Percentiles rank a stretch among this genome's conserved stretches.
These are phyloP conservation scores for Verticillium dahliae DNA, from an alignment of 2,329 filamentous ascomycete species.

Conservation along the genomic window DNA sequence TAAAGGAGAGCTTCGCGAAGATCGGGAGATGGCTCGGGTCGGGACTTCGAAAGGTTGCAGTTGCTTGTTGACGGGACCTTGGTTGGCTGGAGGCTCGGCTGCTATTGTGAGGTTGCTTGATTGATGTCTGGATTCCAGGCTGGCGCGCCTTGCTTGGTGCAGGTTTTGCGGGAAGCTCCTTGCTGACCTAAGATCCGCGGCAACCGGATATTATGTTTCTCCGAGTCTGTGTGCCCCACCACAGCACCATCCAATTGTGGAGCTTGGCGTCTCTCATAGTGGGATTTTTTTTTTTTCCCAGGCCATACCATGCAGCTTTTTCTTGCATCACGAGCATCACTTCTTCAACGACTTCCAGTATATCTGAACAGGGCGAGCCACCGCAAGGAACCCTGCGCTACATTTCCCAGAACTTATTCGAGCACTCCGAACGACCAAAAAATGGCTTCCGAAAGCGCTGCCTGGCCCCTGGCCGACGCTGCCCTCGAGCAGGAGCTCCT, in stretches of 20 bases:
- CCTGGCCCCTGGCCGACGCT: slow-evolving; percentile 68
- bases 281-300: slow-evolving; percentile 13
- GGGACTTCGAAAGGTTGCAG: slow-evolving; percentile 4
- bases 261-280: slow-evolving; percentile 2
- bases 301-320: neutral
- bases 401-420: neutral
- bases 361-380: slow-evolving; percentile 47
- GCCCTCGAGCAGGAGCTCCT: slow-evolving; percentile 76
- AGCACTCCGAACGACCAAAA: neutral
- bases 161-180: slow-evolving; percentile 29
- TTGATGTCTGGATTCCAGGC: slow-evolving; percentile 31
- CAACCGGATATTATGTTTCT: neutral
- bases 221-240: neutral
- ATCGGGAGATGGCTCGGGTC: slow-evolving; percentile 6
- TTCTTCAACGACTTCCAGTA: slow-evolving; percentile 3
- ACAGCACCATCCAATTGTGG: neutral
- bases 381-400: slow-evolving; percentile 52
- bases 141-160: slow-evolving; percentile 27
- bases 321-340: slow-evolving; percentile 1
- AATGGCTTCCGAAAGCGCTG: slow-evolving; percentile 17
- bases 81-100: slow-evolving; percentile 9
- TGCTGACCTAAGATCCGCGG: slow-evolving; percentile 1
- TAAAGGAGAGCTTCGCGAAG: slow-evolving; percentile 4
- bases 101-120: slow-evolving; percentile 8
- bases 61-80: slow-evolving; percentile 2